Evolutionary conservation across 805 yeast genomes (phyloP).

Genomic region (Kuraishia ogatae): DNA sequence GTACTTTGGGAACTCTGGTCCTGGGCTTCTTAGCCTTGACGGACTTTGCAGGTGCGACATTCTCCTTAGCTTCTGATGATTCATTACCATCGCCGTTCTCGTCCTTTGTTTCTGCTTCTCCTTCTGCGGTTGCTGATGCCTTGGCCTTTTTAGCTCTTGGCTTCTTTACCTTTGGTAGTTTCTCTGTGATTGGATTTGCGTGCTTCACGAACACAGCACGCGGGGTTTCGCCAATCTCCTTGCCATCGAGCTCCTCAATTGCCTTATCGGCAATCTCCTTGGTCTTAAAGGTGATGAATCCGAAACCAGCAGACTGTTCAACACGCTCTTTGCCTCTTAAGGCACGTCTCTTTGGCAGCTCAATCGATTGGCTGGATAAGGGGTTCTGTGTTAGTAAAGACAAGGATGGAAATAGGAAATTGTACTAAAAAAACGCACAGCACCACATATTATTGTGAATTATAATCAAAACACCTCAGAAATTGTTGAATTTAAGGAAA

Average conservation of each 20-base stretch:
- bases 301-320: conserved; percentile 24
- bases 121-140: neutral
- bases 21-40: conserved; percentile 8
- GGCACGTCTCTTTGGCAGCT: conserved; percentile 18
- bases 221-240: conserved; percentile 18
- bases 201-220: conserved; percentile 39
- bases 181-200: conserved; percentile 23
- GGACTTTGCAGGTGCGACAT: conserved; percentile 11
- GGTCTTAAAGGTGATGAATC: conserved; percentile 48
- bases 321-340: conserved; percentile 9
- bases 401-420: neutral
- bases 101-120: conserved; percentile 3
- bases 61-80: conserved; percentile 16
- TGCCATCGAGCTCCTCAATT: conserved; percentile 21
- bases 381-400: neutral
- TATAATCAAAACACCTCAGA: too few species aligned
- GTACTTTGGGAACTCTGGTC: conserved; percentile 9
- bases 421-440: too few species aligned
- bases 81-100: conserved; percentile 4
- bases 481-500: too few species aligned
- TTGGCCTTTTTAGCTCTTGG: conserved; percentile 10
- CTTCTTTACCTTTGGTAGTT: conserved; percentile 8
- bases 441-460: too few species aligned
- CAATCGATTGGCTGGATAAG: conserved; percentile 14
- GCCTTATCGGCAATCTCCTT: conserved; percentile 64